A percentile compares a stretch with the other conserved stretches of the same genome.
phyloP scores from a whole-genome alignment of 495 filamentous ascomycete genomes.

The Lentithecium fluviatile region DNA sequence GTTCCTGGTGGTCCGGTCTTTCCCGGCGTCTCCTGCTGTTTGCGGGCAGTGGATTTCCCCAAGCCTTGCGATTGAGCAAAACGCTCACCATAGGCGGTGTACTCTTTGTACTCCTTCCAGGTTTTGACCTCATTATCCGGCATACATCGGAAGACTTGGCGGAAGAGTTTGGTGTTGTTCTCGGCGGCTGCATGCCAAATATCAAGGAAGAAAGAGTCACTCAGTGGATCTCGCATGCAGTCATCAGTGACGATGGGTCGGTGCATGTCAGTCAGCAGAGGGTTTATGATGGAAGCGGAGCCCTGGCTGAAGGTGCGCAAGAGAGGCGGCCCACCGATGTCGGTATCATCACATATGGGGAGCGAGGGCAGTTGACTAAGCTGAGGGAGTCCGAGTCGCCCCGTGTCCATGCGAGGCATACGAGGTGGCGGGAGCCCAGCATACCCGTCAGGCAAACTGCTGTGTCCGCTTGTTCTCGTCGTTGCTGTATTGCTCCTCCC shows the following conservation, averaged over 20 bases:
- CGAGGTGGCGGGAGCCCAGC: conserved; percentile 53
- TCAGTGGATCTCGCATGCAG: conserved; percentile 80
- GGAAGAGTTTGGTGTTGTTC: conserved; percentile 92
- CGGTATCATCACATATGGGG: conserved; percentile 70
- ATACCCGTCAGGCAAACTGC: conserved; percentile 39
- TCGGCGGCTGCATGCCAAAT: conserved; percentile 85
- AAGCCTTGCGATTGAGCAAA: conserved; percentile 64
- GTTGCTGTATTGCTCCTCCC: conserved; percentile 21
- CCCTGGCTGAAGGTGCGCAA: conserved; percentile 49
- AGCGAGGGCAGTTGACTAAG: conserved; percentile 66
- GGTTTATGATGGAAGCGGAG: conserved; percentile 50
- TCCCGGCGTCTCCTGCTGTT: conserved; percentile 26
- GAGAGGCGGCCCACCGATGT: conserved; percentile 68
- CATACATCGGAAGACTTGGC: conserved; percentile 93
- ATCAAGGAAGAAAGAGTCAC: conserved; percentile 78
- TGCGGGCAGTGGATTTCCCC: conserved; percentile 39
- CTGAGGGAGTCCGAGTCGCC: conserved; percentile 56
- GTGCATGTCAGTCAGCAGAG: conserved; percentile 65
- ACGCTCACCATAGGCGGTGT: conserved; percentile 70
- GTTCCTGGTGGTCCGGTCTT: conserved; percentile 40
- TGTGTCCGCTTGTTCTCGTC: conserved; percentile 21
- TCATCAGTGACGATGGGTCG: conserved; percentile 62
- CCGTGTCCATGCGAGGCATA: conserved; percentile 52
- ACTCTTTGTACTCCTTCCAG: conserved; percentile 95
- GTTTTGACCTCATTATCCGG: conserved; percentile 90